These are phyloP conservation scores for Sanghuangporus weigelae DNA, from an alignment of 1,284 basidiomycete genomes.

Conservation along the genomic window DNA sequence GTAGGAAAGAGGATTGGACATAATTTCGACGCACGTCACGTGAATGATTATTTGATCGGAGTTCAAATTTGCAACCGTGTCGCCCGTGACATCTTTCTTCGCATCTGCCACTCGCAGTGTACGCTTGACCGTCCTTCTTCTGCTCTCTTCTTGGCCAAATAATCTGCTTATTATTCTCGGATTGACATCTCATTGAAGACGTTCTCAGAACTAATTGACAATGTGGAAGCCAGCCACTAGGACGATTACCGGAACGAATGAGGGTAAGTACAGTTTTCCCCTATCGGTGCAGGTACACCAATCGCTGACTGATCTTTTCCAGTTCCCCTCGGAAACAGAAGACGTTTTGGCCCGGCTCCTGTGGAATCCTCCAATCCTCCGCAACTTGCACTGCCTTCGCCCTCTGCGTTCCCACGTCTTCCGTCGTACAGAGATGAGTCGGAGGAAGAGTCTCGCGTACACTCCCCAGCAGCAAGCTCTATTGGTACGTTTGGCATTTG, in stretches of 20 bases:
- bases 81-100: background rate
- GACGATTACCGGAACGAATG: conserved; percentile 80
- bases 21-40: background rate
- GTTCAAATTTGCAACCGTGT: background rate
- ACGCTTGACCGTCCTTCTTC: background rate
- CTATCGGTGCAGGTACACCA: conserved; percentile 3
- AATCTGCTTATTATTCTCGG: background rate
- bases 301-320: conserved; percentile 9
- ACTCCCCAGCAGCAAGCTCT: conserved; percentile 26
- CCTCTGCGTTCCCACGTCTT: conserved; percentile 74
- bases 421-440: conserved; percentile 42
- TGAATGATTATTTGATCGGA: background rate
- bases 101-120: conserved; percentile 10
- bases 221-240: conserved; percentile 90
- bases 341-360: conserved; percentile 84
- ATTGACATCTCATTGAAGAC: background rate
- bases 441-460: conserved; percentile 44
- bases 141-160: background rate
- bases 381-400: conserved; percentile 79
- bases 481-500: conserved; percentile 19
- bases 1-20: background rate
- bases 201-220: conserved; percentile 13
- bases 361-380: conserved; percentile 68
- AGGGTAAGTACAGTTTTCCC: conserved; percentile 41
- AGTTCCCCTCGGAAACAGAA: conserved; percentile 79